Conservation (phyloP, 1,284 basidiomycete species). For the Ceratobasidium sp. region DNA sequence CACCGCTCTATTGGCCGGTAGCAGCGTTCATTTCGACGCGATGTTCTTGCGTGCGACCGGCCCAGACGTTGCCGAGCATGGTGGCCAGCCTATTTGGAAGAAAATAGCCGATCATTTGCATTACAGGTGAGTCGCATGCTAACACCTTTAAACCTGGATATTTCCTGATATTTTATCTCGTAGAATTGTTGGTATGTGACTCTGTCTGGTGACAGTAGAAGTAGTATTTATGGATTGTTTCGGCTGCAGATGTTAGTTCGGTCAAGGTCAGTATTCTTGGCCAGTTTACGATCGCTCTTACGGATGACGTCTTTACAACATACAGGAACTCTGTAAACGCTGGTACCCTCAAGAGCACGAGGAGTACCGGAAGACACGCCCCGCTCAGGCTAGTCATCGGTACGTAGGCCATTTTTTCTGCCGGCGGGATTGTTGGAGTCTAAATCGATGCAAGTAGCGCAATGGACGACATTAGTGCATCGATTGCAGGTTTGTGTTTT, state of each 20-base stretch:
- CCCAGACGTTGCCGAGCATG: constrained; percentile 69
- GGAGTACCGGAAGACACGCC: constrained; percentile 1
- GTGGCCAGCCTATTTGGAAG: constrained; percentile 14
- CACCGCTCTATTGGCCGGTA: constrained; percentile 80
- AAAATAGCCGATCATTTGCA: constrained; percentile 18
- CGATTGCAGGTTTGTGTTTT: constrained; percentile 30
- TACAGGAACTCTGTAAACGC: constrained; percentile 33
- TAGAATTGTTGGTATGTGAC: constrained; percentile 33
- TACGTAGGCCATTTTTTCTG: neutral
- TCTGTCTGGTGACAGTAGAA: neutral
- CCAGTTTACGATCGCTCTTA: neutral
- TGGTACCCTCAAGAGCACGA: constrained; percentile 25
- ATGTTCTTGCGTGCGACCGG: constrained; percentile 65
- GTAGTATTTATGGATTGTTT: neutral
- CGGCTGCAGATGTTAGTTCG: constrained; percentile 17
- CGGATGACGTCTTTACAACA: neutral
- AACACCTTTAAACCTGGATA: too few relatives aligned
- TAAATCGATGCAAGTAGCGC: neutral
- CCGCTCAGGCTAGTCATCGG: constrained; percentile 22
- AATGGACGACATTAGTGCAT: constrained; percentile 34
- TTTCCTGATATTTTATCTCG: neutral
- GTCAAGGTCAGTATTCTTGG: neutral
- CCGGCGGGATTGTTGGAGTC: neutral
- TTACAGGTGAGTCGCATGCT: constrained; percentile 16
- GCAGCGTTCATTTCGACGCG: constrained; percentile 74